A percentile compares a stretch with the other conserved stretches of the same genome.
Evolutionary conservation across 2,329 filamentous ascomycete genomes (phyloP).

Genomic region (Thelonectria olida): DNA sequence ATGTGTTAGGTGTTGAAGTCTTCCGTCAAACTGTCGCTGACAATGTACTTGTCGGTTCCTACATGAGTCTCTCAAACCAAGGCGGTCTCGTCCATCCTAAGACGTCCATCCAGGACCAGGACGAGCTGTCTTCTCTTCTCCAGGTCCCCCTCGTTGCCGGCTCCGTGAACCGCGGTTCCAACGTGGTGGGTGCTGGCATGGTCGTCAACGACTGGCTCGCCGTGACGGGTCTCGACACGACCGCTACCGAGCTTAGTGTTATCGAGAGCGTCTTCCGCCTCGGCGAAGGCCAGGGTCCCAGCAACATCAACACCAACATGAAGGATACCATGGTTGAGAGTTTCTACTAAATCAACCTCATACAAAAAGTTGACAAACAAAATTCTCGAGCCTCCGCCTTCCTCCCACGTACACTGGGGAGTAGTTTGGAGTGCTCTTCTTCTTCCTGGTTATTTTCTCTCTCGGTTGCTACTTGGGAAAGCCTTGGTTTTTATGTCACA

Average conservation of each 20-base stretch:
- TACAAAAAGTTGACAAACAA: background rate
- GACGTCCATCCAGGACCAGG: conserved; percentile 96
- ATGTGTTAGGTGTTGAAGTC: conserved; percentile 88
- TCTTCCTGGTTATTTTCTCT: conserved; percentile 18
- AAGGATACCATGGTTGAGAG: conserved; percentile 99
- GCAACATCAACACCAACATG: conserved; percentile 82
- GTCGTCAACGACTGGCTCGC: conserved; percentile 87
- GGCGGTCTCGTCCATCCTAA: conserved; percentile 97
- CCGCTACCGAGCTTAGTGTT: conserved; percentile 96
- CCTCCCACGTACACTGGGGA: background rate
- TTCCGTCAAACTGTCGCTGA: conserved; percentile 96
- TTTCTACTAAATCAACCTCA: conserved; percentile 78
- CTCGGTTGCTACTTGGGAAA: conserved; percentile 23
- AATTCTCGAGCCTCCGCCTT: background rate
- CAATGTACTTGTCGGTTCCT: conserved; percentile 94
- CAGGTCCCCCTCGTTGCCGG: conserved; percentile 97
- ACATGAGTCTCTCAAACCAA: conserved; percentile 96
- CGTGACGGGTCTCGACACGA: conserved; percentile 92
- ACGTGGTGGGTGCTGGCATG: conserved; percentile 84
- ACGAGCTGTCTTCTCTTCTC: conserved; percentile 91
- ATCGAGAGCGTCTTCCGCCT: conserved; percentile 96
- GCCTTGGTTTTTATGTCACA: conserved; percentile 20
- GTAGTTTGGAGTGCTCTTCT: background rate
- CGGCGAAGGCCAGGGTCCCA: conserved; percentile 83
- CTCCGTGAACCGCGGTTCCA: conserved; percentile 89